phyloP scores from a whole-genome alignment of 371 early-diverging fungal genomes.

The Paraphysoderma sedebokerense region DNA sequence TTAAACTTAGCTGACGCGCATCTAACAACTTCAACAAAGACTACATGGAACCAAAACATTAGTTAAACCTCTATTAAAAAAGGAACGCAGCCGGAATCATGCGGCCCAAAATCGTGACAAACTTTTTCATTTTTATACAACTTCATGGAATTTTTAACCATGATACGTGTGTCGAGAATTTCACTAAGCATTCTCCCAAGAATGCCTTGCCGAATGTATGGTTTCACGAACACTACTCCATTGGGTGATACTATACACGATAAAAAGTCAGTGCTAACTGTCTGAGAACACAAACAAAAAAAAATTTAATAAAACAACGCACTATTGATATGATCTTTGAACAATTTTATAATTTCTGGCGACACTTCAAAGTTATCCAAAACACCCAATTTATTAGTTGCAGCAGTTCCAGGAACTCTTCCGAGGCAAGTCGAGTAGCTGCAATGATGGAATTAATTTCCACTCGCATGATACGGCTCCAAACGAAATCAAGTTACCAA shows the following conservation, averaged over 20 bases:
- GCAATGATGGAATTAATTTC: conserved; percentile 1
- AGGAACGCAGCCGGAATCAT: not conserved
- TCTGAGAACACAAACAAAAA: not conserved
- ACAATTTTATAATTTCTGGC: conserved; percentile 20
- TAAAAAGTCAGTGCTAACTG: not conserved
- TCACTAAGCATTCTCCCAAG: conserved; percentile 68
- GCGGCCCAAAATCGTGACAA: conserved; percentile 8
- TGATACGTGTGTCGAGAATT: conserved; percentile 65
- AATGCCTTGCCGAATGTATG: conserved; percentile 46
- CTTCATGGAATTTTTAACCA: conserved; percentile 74
- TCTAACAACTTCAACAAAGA: conserved; percentile 31
- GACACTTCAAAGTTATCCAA: conserved; percentile 13
- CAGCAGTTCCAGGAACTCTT: conserved; percentile 18
- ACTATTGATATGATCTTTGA: conserved; percentile 50
- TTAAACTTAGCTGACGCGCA: conserved; percentile 64
- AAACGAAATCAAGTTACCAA: conserved; percentile 26
- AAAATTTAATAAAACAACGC: not conserved
- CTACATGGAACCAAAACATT: conserved; percentile 4
- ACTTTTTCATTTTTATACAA: conserved; percentile 40
- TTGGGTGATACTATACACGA: conserved; percentile 53
- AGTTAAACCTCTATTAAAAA: not conserved
- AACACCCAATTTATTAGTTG: conserved; percentile 14
- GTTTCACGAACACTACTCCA: conserved; percentile 63
- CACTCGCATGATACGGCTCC: not conserved
- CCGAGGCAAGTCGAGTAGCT: conserved; percentile 75